phyloP scores from a whole-genome alignment of 2,329 filamentous ascomycete species.

The Pyrenophora tritici-repentis region DNA sequence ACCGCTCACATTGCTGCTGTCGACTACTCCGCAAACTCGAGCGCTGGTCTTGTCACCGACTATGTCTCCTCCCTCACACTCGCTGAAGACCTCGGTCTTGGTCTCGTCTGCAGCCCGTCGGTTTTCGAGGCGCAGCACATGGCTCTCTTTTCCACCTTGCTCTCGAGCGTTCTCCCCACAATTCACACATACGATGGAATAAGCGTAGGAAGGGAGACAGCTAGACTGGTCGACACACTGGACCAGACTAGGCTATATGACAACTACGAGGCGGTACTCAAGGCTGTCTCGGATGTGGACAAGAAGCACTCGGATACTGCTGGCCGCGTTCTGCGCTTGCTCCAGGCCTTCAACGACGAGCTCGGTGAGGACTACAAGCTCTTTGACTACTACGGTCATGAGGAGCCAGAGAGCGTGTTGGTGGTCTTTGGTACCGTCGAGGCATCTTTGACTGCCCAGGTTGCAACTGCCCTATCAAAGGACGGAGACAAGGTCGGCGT shows the following conservation, averaged over 20 bases:
- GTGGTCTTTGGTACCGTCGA: conserved; percentile 94
- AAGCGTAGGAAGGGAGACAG: conserved; percentile 78
- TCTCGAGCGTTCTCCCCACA: conserved; percentile 78
- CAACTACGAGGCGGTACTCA: conserved; percentile 69
- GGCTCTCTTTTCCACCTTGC: conserved; percentile 81
- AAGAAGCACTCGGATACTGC: conserved; percentile 73
- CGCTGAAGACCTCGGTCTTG: conserved; percentile 88
- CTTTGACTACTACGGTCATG: conserved; percentile 92
- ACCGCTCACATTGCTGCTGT: conserved; percentile 90
- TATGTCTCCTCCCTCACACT: conserved; percentile 80
- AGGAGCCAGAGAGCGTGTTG: conserved; percentile 77
- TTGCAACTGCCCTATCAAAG: conserved; percentile 72
- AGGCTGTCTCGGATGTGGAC: conserved; percentile 65
- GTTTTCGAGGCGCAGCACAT: conserved; percentile 95
- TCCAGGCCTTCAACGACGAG: conserved; percentile 82
- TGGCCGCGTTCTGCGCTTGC: conserved; percentile 70
- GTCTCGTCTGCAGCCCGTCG: conserved; percentile 81
- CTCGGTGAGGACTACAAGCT: conserved; percentile 90
- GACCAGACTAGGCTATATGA: conserved; percentile 71
- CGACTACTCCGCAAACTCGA: conserved; percentile 72
- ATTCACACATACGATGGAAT: conserved; percentile 90
- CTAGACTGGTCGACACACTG: conserved; percentile 80
- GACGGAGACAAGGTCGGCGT: conserved; percentile 81
- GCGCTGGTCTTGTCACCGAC: conserved; percentile 78
- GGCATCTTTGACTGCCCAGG: conserved; percentile 81